Evolutionary conservation across 192 early-diverging fungal genomes (phyloP).

Genomic region (Diversispora eburnea): DNA sequence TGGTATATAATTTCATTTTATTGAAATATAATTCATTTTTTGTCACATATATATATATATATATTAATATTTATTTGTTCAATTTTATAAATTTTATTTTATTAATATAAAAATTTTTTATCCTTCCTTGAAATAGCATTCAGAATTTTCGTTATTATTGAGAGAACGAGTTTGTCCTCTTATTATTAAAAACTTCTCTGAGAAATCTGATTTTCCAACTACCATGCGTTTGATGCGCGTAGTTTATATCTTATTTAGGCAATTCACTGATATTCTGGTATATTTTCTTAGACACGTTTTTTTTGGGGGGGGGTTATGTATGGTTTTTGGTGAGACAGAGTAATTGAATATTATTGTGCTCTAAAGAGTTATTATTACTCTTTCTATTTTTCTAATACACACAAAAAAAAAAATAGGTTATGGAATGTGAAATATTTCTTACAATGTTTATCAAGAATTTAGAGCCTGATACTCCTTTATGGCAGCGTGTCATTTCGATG

Average conservation of each 20-base stretch:
- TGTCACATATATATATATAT: no score
- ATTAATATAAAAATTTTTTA: neutral
- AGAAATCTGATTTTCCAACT: constrained; percentile 79
- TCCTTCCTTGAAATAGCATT: constrained; percentile 48
- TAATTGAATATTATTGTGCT: constrained; percentile 14
- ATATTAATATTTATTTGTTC: no score
- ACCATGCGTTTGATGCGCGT: constrained; percentile 81
- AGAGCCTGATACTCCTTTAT: constrained; percentile 72
- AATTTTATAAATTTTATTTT: neutral
- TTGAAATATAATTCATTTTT: neutral
- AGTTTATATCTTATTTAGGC: constrained; percentile 73
- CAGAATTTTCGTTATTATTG: constrained; percentile 65
- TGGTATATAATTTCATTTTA: constrained; percentile 43
- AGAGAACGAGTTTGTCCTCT: constrained; percentile 84
- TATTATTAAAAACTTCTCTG: constrained; percentile 89
- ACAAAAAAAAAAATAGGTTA: constrained; percentile 44
- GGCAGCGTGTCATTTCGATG: constrained; percentile 78
- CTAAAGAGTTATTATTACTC: constrained; percentile 12
- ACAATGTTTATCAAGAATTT: constrained; percentile 81
- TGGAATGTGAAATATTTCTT: constrained; percentile 94
- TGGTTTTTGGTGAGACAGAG: constrained; percentile 1
- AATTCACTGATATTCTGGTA: constrained; percentile 70
- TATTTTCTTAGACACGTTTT: neutral
- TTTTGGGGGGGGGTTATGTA: neutral
- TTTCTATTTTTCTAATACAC: neutral